Evolutionary conservation across 148 eudicot genomes (phyloP), one percentile per base, ranked within the genome.

Genomic region (Persicaria maculosa): DNA sequence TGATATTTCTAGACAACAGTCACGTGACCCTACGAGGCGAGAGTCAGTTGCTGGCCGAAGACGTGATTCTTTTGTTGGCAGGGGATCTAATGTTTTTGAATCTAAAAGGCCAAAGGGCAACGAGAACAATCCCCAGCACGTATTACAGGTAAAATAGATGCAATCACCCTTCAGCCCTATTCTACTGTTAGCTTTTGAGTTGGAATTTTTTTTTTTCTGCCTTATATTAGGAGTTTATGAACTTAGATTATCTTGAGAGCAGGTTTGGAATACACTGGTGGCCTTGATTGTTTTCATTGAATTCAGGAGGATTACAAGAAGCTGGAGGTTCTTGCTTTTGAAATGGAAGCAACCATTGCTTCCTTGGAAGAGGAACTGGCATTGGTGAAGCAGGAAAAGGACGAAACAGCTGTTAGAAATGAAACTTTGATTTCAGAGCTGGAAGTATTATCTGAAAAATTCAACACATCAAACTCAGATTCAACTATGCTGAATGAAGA

Each of bases 321-420:
- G 76, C 83, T 95, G 83, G 99, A 95, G 85, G 94, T 95, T 77
- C 92, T 95, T 68, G 96, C 93, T 65, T 95, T 92, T 81, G 97
- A 95, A 83, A 92, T 92, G 97, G 99, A 95, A 83, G 73, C 92
- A 70, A 89, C 96, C 72, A 95, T 95, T 80, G 97, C 88, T 79
- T 87, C 97, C 74, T 73, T 95, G 68, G 96, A 89, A 84, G 96
- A 86, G 52, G 85, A 89, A 78, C 88, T 92, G 76, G 86, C 87
- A 57, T 72, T 82, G 48, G 86, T 86, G 76, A 79, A 83, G 78
- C 91, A 72, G 58, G 96, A 90, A 80, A 92, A 88, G 77, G 86
- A 85, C 72, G 78, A 81, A 62, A 67, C 87, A 25, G 50, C 65
- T 74, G 84, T 87, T 76, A 88, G 84, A 77, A 80, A 80, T 81